phyloP scores from a whole-genome alignment of 495 filamentous ascomycete genomes.

The Aspergillus steynii region DNA sequence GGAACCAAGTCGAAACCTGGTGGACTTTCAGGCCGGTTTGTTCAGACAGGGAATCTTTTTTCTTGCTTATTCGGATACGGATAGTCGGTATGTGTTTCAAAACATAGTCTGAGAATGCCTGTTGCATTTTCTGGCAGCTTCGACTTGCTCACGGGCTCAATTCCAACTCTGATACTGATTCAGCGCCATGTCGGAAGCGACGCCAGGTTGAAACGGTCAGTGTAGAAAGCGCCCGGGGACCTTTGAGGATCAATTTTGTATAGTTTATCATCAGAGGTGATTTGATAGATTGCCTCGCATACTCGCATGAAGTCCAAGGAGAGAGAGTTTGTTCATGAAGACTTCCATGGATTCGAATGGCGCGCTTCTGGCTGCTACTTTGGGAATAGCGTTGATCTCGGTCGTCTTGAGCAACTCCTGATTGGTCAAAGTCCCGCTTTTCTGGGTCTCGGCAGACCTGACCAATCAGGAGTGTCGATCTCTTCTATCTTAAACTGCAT shows the following conservation, averaged over 20 bases:
- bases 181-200: too few species aligned
- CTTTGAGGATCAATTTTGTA: too few species aligned
- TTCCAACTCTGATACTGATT: background rate
- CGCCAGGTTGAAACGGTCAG: too few species aligned
- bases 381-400: background rate
- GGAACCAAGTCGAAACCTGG: slow-evolving; percentile 4
- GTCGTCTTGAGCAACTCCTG: background rate
- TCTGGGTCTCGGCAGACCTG: background rate
- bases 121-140: background rate
- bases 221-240: too few species aligned
- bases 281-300: too few species aligned
- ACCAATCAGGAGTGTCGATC: background rate
- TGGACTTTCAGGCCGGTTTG: background rate
- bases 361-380: background rate
- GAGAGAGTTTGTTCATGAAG: background rate
- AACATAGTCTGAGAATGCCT: background rate
- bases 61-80: slow-evolving; percentile 1
- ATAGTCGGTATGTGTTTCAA: background rate
- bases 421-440: background rate
- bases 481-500: too few species aligned
- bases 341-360: too few species aligned
- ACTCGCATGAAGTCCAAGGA: background rate
- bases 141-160: background rate
- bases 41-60: background rate
- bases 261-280: too few species aligned